Conservation (phyloP, 192 early-diverging fungal species). For the Jimgerdemannia lactiflua region DNA sequence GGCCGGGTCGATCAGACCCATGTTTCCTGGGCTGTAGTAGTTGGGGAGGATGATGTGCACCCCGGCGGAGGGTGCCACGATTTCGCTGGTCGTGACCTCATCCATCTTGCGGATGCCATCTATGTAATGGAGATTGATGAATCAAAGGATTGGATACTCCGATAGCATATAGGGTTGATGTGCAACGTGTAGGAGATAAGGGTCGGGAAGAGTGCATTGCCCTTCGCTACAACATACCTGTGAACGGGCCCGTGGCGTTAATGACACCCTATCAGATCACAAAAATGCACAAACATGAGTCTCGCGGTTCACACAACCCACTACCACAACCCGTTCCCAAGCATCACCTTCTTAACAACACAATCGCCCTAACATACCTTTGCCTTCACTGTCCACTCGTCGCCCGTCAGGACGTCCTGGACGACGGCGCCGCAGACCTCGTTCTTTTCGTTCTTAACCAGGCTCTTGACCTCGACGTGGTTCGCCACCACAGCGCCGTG, state of each 20-base stretch:
- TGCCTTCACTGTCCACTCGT: constrained; percentile 80
- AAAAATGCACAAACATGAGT: constrained; percentile 4
- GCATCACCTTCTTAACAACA: not conserved
- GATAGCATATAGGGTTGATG: too few relatives aligned
- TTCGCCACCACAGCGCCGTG: constrained; percentile 93
- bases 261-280: constrained; percentile 66
- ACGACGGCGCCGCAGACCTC: constrained; percentile 76
- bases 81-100: constrained; percentile 66
- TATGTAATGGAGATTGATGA: constrained; percentile 8
- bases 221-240: constrained; percentile 18
- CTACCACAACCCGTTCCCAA: not conserved
- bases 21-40: constrained; percentile 92
- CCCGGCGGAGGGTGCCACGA: constrained; percentile 92
- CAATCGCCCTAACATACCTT: constrained; percentile 41
- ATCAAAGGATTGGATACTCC: too few relatives aligned
- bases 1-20: constrained; percentile 93
- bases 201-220: too few relatives aligned
- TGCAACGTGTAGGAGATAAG: too few relatives aligned
- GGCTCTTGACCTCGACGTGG: constrained; percentile 83
- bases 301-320: too few relatives aligned
- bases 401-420: constrained; percentile 82
- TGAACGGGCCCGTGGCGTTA: constrained; percentile 86
- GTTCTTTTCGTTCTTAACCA: constrained; percentile 69
- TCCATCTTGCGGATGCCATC: constrained; percentile 94
- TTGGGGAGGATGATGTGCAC: constrained; percentile 94